Evolutionary conservation across 2,329 filamentous ascomycete species (phyloP).

Genomic region (Ophiostoma triangulosporum): DNA sequence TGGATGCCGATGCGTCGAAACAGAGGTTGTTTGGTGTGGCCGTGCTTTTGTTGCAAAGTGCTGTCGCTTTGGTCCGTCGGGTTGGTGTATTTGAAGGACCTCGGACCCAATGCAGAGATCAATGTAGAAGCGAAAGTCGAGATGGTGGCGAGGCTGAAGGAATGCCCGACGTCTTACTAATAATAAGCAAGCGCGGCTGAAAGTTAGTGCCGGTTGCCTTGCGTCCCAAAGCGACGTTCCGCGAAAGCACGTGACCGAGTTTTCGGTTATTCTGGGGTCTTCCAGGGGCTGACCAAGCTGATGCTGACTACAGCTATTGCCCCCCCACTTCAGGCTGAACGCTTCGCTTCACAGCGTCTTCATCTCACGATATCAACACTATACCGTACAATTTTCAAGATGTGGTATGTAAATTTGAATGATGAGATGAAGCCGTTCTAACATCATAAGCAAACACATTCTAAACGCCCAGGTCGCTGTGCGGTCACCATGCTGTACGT

Average conservation of each 20-base stretch:
- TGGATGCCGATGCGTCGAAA: too few species aligned
- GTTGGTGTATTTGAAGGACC: neutral
- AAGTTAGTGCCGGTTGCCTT: slow-evolving; percentile 4
- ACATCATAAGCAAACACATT: slow-evolving; percentile 67
- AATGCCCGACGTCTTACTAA: neutral
- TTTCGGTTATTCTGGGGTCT: neutral
- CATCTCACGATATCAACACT: neutral
- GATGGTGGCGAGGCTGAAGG: neutral
- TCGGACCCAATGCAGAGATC: neutral
- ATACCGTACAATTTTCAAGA: slow-evolving; percentile 3
- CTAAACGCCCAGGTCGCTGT: slow-evolving; percentile 96
- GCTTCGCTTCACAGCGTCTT: neutral
- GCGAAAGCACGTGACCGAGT: slow-evolving; percentile 7
- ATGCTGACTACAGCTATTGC: neutral
- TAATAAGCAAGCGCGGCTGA: slow-evolving; percentile 1
- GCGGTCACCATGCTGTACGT: slow-evolving; percentile 84
- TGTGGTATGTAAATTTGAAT: slow-evolving; percentile 5
- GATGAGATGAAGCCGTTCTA: neutral
- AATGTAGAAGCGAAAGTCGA: neutral
- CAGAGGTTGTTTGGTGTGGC: neutral
- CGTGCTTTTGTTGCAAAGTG: too few species aligned
- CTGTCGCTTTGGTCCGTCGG: neutral
- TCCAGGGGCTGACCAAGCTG: slow-evolving; percentile 2
- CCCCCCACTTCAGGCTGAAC: neutral
- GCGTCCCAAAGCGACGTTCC: neutral